A percentile compares a stretch with the other conserved stretches of the same genome.
Conservation (phyloP, 805 yeast species). For the Alloascoidea hylecoeti region DNA sequence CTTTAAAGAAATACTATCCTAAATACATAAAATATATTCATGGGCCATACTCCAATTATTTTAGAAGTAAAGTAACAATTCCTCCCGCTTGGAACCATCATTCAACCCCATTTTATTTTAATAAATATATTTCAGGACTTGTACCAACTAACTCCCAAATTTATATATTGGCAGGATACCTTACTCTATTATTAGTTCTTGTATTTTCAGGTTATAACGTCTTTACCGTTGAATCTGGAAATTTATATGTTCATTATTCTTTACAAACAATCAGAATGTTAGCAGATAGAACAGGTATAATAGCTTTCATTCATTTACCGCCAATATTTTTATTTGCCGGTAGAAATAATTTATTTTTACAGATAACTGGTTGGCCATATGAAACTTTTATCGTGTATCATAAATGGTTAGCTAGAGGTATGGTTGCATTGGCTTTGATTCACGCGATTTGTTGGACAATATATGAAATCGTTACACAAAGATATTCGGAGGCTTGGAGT, state of each 20-base stretch:
- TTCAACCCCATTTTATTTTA: not conserved
- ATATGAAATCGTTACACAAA: conserved; percentile 26
- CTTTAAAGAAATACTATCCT: not conserved
- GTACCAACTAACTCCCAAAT: not conserved
- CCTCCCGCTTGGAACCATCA: not conserved
- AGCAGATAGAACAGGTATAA: conserved; percentile 22
- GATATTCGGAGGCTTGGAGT: conserved; percentile 11
- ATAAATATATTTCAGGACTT: not conserved
- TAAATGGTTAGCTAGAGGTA: conserved; percentile 19
- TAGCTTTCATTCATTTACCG: conserved; percentile 26
- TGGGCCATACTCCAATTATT: not conserved
- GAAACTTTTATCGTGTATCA: conserved; percentile 23
- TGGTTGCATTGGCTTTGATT: conserved; percentile 19
- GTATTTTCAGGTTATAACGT: not conserved
- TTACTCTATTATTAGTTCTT: not conserved
- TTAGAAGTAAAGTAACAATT: not conserved
- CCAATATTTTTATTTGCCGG: conserved; percentile 31
- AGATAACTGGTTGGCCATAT: conserved; percentile 28
- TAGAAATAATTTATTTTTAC: conserved; percentile 27
- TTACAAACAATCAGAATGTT: not conserved
- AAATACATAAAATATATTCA: not conserved
- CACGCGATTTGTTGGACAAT: conserved; percentile 16
- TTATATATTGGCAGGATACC: not conserved
- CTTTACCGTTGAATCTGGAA: not conserved
- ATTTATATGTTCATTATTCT: not conserved